These are phyloP conservation scores for Saccharomyces paradoxus DNA, from an alignment of 805 yeast species.

Conservation along the genomic window DNA sequence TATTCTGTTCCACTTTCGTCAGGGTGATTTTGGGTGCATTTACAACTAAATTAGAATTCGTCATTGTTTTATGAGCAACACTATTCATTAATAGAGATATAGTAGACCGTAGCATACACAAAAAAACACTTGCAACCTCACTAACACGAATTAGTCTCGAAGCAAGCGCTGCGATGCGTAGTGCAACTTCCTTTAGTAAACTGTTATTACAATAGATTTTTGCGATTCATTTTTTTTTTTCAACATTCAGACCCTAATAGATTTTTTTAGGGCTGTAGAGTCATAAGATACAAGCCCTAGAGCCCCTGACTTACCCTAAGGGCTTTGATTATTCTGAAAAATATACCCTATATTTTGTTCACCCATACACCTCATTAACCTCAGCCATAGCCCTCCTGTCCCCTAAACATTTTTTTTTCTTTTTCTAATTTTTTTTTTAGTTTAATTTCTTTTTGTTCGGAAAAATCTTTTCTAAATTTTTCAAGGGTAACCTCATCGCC, in stretches of 20 bases:
- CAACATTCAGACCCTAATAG: background rate
- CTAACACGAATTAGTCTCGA: background rate
- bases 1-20: conserved; percentile 18
- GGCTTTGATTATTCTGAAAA: background rate
- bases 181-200: background rate
- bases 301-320: background rate
- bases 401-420: background rate
- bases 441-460: background rate
- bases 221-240: background rate
- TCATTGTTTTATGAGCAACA: background rate
- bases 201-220: background rate
- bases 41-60: background rate
- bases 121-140: background rate
- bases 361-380: background rate
- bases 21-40: conserved; percentile 10
- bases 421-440: background rate
- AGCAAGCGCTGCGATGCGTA: background rate
- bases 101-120: background rate
- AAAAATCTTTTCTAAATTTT: background rate
- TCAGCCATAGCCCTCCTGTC: background rate
- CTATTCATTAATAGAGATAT: background rate
- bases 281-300: too few species aligned
- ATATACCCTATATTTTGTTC: background rate
- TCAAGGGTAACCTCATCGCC: background rate
- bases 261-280: background rate